phyloP scores from a whole-genome alignment of 2,329 filamentous ascomycete genomes.

The Plenodomus biglobosus region DNA sequence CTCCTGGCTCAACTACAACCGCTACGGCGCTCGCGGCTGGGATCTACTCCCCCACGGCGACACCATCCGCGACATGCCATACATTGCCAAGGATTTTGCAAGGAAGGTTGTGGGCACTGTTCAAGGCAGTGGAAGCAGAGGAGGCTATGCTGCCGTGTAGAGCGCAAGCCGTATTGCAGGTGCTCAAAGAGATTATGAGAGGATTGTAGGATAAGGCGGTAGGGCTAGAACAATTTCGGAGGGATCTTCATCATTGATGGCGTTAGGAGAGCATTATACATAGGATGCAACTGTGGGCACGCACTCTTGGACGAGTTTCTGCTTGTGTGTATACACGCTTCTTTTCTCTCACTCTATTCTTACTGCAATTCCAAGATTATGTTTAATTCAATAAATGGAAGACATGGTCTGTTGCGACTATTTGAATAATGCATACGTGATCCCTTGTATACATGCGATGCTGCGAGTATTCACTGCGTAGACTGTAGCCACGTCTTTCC shows the following conservation, averaged over 20 bases:
- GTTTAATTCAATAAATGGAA: too few relatives aligned
- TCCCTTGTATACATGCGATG: too few relatives aligned
- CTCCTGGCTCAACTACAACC: conserved; percentile 98
- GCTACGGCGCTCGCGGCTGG: conserved; percentile 92
- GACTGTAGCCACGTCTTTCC: too few relatives aligned
- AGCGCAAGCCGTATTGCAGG: neutral
- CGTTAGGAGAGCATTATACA: neutral
- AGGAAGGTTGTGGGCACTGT: conserved; percentile 79
- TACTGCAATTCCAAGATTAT: too few relatives aligned
- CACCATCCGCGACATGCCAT: conserved; percentile 87
- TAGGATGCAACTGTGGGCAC: too few relatives aligned
- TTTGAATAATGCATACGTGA: too few relatives aligned
- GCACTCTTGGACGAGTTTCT: too few relatives aligned
- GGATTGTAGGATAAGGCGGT: neutral
- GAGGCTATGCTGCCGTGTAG: conserved; percentile 91
- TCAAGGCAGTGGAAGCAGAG: conserved; percentile 79
- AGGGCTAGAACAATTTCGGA: too few relatives aligned
- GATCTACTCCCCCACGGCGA: conserved; percentile 92
- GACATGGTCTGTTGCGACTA: too few relatives aligned
- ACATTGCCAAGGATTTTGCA: conserved; percentile 85
- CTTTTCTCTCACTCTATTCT: too few relatives aligned
- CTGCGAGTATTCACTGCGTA: too few relatives aligned
- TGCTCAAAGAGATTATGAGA: neutral
- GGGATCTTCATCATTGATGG: neutral
- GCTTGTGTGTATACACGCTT: neutral